Evolutionary conservation across 768 basidiomycete species (phyloP).

Genomic region (Cyathus striatus): DNA sequence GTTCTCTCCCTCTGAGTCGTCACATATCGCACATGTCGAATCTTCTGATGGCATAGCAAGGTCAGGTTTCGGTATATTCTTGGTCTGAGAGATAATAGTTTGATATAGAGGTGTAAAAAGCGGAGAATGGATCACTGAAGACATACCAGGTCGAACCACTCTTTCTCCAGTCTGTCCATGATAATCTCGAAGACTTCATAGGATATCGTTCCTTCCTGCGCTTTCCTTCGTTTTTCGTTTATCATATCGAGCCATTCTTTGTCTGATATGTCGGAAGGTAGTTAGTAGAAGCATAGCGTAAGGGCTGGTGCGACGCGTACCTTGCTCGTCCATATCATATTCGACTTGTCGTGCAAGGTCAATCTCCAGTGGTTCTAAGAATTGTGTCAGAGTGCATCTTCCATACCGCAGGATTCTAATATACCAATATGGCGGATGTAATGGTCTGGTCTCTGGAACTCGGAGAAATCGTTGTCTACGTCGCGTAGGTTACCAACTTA

Average conservation of each 20-base stretch:
- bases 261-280: constrained; percentile 47
- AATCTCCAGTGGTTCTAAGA: constrained; percentile 81
- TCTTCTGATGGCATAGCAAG: constrained; percentile 90
- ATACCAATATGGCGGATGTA: constrained; percentile 90
- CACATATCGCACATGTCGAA: constrained; percentile 94
- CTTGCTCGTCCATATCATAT: constrained; percentile 99
- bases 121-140: constrained; percentile 5
- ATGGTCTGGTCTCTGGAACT: constrained; percentile 73
- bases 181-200: constrained; percentile 93
- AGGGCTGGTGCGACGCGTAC: too few species aligned
- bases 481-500: not conserved
- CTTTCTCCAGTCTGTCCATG: constrained; percentile 98
- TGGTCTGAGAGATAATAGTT: too few species aligned
- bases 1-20: constrained; percentile 98
- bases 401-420: too few species aligned
- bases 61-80: constrained; percentile 87
- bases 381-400: constrained; percentile 5
- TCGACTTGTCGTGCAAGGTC: constrained; percentile 93
- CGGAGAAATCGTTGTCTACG: constrained; percentile 54
- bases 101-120: too few species aligned
- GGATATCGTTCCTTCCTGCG: constrained; percentile 62
- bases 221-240: constrained; percentile 78
- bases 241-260: constrained; percentile 90
- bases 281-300: too few species aligned
- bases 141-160: constrained; percentile 93